A percentile compares a stretch with the other conserved stretches of the same genome.
Conservation (phyloP, 2,329 filamentous ascomycete species). For the Ophiocordyceps camponoti-saundersi region DNA sequence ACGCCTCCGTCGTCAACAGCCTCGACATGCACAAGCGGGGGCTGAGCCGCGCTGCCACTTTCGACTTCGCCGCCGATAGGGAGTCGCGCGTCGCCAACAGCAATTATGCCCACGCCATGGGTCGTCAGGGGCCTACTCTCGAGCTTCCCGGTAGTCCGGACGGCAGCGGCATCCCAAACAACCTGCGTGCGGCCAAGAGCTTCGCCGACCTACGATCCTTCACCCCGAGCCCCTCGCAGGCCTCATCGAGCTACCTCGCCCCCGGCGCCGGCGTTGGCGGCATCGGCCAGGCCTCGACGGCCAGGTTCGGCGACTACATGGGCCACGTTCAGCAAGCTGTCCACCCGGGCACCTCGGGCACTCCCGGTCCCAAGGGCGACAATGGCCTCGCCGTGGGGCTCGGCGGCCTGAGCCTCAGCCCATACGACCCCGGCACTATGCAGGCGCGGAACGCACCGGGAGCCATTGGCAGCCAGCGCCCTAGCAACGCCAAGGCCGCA, state of each 20-base stretch:
- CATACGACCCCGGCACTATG: constrained; percentile 27
- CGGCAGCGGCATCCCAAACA: constrained; percentile 46
- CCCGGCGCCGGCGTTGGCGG: constrained; percentile 32
- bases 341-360: constrained; percentile 17
- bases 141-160: constrained; percentile 72
- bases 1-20: constrained; percentile 39
- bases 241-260: constrained; percentile 57
- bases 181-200: constrained; percentile 84
- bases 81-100: constrained; percentile 47
- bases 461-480: constrained; percentile 49
- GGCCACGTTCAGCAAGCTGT: constrained; percentile 19
- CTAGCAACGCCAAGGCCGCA: constrained; percentile 25
- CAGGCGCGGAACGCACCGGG: constrained; percentile 32
- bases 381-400: constrained; percentile 29
- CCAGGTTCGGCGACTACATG: constrained; percentile 29
- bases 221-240: constrained; percentile 81
- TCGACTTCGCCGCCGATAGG: constrained; percentile 77
- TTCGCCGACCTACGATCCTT: constrained; percentile 92
- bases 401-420: constrained; percentile 31
- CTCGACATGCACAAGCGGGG: constrained; percentile 67
- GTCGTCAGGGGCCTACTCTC: constrained; percentile 70
- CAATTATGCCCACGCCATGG: constrained; percentile 55
- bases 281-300: constrained; percentile 22
- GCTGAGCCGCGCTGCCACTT: constrained; percentile 87
- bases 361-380: constrained; percentile 21